Conservation (phyloP, 2,329 filamentous ascomycete genomes). For the Penicillium sp. region DNA sequence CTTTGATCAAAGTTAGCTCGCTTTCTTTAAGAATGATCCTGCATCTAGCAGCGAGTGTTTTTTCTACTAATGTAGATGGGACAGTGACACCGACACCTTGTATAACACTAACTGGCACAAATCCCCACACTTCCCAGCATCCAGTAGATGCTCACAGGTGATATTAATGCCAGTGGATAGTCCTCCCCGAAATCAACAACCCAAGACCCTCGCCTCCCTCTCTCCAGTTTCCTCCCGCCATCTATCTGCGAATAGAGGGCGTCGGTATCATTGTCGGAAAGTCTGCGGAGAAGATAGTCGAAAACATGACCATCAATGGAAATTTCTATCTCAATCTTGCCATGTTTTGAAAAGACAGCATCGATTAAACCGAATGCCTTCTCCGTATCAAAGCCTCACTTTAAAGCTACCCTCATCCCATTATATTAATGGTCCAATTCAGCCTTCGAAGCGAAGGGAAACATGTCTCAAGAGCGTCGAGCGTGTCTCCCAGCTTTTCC, state of each 20-base stretch:
- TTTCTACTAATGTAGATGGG: too few relatives aligned
- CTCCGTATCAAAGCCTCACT: neutral
- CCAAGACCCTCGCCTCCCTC: neutral
- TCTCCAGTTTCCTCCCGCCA: neutral
- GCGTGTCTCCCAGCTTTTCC: neutral
- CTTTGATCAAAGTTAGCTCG: too few relatives aligned
- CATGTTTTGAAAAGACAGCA: neutral
- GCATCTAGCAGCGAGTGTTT: too few relatives aligned
- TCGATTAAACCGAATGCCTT: neutral
- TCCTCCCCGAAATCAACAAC: too few relatives aligned
- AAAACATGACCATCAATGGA: neutral
- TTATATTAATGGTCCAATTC: neutral
- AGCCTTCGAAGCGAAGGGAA: neutral
- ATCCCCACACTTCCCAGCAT: neutral
- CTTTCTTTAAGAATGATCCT: too few relatives aligned
- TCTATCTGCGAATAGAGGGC: neutral
- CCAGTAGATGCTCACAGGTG: too few relatives aligned
- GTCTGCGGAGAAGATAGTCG: neutral
- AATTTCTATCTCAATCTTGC: neutral
- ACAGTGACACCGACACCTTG: too few relatives aligned
- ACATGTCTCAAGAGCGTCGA: neutral
- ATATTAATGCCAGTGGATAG: too few relatives aligned
- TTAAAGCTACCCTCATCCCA: too few relatives aligned
- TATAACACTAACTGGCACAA: too few relatives aligned
- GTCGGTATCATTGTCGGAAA: neutral